Base-by-base conservation (phyloP, 257 asterid species). In the Ballota nigra region DNA sequence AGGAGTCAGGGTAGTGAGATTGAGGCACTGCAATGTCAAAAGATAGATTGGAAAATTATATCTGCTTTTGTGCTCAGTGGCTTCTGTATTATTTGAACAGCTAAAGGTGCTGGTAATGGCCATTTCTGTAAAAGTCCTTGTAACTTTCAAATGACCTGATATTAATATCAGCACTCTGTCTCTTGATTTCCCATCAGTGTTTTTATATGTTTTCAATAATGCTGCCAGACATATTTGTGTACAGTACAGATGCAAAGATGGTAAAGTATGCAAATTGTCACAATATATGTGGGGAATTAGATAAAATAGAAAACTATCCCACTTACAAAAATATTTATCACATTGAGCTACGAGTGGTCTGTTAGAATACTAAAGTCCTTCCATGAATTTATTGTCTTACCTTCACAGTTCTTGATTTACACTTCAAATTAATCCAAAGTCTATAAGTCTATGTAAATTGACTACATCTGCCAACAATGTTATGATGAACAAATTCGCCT, bases 341-440 rank as follows among this genome's bases (percentile, higher is more conserved):
- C 15, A 5, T 69, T 40, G 22, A 69, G 66, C 71, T 22, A 8
- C 20, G 59, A 34, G 23, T 73, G 53, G 60, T 52, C 55, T 47
- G 31, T 40, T 18, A 40, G 51, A 66, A 16, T 47, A 22, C 60
- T 73, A 20, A 61, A 52, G 73, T 53, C 33, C 56, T 59, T 70
- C 28, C 26, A 9, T 33, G 9, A 29, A 9, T n/a, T 59, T 19
- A 49, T 40, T 71, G 20, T 60, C 20, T 49, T 69, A 52, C 34
- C 63, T 23, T 55, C 73, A 22, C 34, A 4, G 49, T 11, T 74
- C 3, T 69, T 65, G 31, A 68, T 52, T 59, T 69, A 64, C 69
- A 49, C 62, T 63, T 70, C 45, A 51, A 66, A 28, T 64, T 65
- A 63, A 55, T 34, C 77, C 66, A 23, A 18, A n/a, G n/a, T n/a